A percentile compares a stretch with the other conserved stretches of the same genome.
Evolutionary conservation across 768 basidiomycete genomes (phyloP).

Genomic region (Favolaschia claudopus): DNA sequence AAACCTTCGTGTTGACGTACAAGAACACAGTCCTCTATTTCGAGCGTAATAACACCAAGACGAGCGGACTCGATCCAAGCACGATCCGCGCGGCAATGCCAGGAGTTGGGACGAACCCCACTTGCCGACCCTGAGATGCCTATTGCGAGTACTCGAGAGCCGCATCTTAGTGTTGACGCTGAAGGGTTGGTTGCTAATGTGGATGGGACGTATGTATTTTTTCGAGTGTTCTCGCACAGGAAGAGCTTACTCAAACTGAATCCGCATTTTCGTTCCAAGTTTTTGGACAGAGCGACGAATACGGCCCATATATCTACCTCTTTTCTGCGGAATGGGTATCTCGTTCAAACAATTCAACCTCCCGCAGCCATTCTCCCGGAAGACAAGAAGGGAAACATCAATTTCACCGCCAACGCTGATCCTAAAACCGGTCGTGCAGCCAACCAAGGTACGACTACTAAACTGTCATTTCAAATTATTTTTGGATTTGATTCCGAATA

Average conservation of each 20-base stretch:
- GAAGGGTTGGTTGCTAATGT: slow-evolving; percentile 65
- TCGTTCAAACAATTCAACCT: slow-evolving; percentile 66
- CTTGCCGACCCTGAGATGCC: slow-evolving; percentile 55
- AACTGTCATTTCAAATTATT: neutral
- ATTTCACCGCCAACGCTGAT: slow-evolving; percentile 58
- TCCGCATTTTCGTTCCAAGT: slow-evolving; percentile 37
- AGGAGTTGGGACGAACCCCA: slow-evolving; percentile 37
- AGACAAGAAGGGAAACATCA: slow-evolving; percentile 48
- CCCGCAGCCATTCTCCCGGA: slow-evolving; percentile 63
- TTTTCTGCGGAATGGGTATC: slow-evolving; percentile 52
- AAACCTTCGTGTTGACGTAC: slow-evolving; percentile 61
- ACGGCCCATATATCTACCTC: slow-evolving; percentile 71
- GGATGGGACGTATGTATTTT: slow-evolving; percentile 60
- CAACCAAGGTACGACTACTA: slow-evolving; percentile 60
- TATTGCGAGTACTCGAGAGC: slow-evolving; percentile 47
- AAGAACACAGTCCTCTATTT: slow-evolving; percentile 55
- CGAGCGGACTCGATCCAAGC: slow-evolving; percentile 64
- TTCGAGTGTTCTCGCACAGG: neutral
- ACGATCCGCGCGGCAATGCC: slow-evolving; percentile 50
- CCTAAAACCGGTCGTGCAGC: slow-evolving; percentile 60
- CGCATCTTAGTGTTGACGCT: slow-evolving; percentile 60
- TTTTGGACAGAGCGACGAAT: slow-evolving; percentile 76
- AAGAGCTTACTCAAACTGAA: neutral
- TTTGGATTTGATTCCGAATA: neutral
- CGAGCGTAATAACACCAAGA: slow-evolving; percentile 53